These are phyloP conservation scores for Aspergillus sergii DNA, from an alignment of 2,329 filamentous ascomycete species.

Conservation along the genomic window DNA sequence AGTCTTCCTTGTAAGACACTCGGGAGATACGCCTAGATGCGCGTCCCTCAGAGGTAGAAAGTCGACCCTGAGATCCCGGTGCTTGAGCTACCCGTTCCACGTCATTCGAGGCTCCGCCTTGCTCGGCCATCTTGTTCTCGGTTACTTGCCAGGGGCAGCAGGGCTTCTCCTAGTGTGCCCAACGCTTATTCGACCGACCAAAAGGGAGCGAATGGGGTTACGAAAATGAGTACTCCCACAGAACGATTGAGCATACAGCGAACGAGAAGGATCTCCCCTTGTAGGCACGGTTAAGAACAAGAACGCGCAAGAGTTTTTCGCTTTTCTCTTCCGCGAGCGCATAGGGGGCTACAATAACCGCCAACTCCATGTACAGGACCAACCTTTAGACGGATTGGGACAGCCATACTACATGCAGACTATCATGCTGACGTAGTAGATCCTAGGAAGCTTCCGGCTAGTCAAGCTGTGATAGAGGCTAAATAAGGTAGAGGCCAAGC, in stretches of 20 bases:
- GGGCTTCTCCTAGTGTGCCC: constrained; percentile 5
- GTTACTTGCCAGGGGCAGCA: constrained; percentile 11
- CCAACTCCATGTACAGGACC: not conserved
- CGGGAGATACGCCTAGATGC: constrained; percentile 37
- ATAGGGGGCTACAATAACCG: constrained; percentile 6
- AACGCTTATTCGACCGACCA: constrained; percentile 1
- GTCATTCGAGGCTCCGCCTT: constrained; percentile 20
- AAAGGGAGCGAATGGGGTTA: constrained; percentile 9
- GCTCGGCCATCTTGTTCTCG: constrained; percentile 26
- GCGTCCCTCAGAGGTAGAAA: constrained; percentile 26
- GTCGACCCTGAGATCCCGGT: constrained; percentile 22
- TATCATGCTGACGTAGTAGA: constrained; percentile 40
- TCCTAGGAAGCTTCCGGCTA: constrained; percentile 22
- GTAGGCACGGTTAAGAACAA: constrained; percentile 3
- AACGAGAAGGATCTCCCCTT: constrained; percentile 7
- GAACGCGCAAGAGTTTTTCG: not conserved
- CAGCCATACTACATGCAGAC: constrained; percentile 9
- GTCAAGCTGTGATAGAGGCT: constrained; percentile 6
- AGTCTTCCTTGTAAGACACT: constrained; percentile 37
- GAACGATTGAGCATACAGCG: constrained; percentile 8
- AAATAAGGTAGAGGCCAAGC: not conserved
- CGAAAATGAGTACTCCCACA: constrained; percentile 7
- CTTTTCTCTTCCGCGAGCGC: constrained; percentile 6
- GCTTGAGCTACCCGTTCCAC: constrained; percentile 18
- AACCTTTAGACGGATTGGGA: not conserved